phyloP scores from a whole-genome alignment of 805 yeast genomes.

The Millerozyma miso region DNA sequence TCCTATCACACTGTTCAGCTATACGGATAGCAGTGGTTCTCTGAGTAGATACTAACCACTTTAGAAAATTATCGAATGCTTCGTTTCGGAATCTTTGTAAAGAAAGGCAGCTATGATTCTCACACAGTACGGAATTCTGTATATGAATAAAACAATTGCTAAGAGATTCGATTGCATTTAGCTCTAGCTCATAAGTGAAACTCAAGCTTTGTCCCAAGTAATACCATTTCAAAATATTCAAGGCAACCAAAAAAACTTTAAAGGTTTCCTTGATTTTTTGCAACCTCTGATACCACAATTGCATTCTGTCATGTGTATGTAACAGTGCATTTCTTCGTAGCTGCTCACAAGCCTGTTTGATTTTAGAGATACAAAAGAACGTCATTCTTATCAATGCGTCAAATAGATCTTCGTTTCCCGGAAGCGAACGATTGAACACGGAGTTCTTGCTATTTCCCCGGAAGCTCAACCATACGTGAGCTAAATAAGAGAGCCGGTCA shows the following conservation, averaged over 20 bases:
- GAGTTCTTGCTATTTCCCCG: constrained; percentile 1
- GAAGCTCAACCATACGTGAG: constrained; percentile 4
- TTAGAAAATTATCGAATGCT: constrained; percentile 9
- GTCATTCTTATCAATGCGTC: not conserved
- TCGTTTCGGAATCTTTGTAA: constrained; percentile 1
- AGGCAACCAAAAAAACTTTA: not conserved
- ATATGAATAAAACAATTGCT: not conserved
- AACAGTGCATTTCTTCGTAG: not conserved
- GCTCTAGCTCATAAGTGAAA: not conserved
- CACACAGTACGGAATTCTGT: not conserved
- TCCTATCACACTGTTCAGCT: constrained; percentile 5
- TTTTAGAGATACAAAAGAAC: not conserved
- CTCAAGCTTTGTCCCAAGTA: not conserved
- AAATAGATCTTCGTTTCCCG: constrained; percentile 27
- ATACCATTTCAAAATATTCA: not conserved
- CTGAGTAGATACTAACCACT: constrained; percentile 11
- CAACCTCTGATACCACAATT: not conserved
- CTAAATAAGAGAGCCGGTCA: constrained; percentile 1
- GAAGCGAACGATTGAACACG: constrained; percentile 22
- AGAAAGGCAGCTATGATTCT: not conserved
- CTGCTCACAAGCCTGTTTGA: not conserved
- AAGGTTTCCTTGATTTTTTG: not conserved
- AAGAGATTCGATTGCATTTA: not conserved
- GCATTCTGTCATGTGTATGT: not conserved
- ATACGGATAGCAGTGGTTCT: constrained; percentile 3